These are phyloP conservation scores for Cordyceps tenuipes DNA, from an alignment of 2,329 filamentous ascomycete genomes.

Conservation along the genomic window DNA sequence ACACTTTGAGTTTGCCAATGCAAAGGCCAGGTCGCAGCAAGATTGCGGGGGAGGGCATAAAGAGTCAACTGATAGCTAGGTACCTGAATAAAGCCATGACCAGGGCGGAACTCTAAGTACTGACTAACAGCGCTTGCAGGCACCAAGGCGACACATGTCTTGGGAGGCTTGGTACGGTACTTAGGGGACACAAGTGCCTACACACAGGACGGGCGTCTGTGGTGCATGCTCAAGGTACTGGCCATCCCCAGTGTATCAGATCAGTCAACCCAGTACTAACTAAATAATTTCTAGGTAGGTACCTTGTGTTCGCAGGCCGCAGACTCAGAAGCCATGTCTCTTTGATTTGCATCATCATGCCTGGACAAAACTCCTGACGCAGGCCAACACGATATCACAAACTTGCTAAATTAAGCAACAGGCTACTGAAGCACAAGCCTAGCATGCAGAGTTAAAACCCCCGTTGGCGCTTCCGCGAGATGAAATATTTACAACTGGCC, in stretches of 20 bases:
- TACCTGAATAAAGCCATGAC: no score
- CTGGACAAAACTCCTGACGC: background rate
- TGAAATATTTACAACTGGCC: background rate
- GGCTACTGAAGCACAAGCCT: background rate
- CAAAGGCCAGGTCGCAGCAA: no score
- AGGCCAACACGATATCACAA: background rate
- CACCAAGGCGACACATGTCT: no score
- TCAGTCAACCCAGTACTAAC: no score
- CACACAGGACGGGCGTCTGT: background rate
- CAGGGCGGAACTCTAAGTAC: no score
- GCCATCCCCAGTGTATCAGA: background rate
- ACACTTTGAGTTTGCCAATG: no score
- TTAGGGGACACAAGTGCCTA: background rate
- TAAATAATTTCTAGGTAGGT: background rate
- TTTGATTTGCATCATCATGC: slow-evolving; percentile 4
- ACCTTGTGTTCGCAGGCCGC: background rate
- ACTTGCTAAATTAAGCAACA: background rate
- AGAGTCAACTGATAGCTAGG: no score
- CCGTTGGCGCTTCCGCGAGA: background rate
- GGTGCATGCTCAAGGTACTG: background rate
- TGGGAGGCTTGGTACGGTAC: no score
- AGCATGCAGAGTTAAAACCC: background rate
- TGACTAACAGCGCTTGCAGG: no score
- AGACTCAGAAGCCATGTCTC: background rate
- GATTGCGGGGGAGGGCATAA: no score